A percentile compares a stretch with the other conserved stretches of the same genome.
phyloP scores from a whole-genome alignment of 169 alveolate genomes.

The Cryptosporidium felis region DNA sequence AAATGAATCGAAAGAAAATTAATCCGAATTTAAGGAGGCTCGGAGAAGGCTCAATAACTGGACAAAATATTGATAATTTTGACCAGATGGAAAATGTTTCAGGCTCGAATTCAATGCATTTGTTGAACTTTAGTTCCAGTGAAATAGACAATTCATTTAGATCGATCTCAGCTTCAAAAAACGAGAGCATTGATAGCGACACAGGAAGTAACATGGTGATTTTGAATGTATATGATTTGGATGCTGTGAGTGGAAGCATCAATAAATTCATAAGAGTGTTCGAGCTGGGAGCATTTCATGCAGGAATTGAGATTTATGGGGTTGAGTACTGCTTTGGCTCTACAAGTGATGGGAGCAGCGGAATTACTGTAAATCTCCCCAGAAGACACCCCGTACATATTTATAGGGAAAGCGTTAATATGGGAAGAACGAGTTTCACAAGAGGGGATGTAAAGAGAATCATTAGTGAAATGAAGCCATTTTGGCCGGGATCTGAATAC shows the following conservation, averaged over 20 bases:
- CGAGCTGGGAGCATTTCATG: slow-evolving; percentile 72
- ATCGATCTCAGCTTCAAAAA: background rate
- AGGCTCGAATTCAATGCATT: too few relatives aligned
- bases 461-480: slow-evolving; percentile 29
- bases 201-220: slow-evolving; percentile 46
- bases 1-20: background rate
- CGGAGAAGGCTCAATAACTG: too few relatives aligned
- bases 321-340: slow-evolving; percentile 72
- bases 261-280: slow-evolving; percentile 61
- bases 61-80: background rate
- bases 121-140: too few relatives aligned
- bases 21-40: too few relatives aligned
- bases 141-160: too few relatives aligned
- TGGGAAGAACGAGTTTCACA: slow-evolving; percentile 68
- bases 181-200: slow-evolving; percentile 3
- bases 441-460: slow-evolving; percentile 64
- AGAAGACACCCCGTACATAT: slow-evolving; percentile 71
- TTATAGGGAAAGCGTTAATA: slow-evolving; percentile 66
- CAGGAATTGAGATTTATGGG: slow-evolving; percentile 72
- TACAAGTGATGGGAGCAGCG: slow-evolving; percentile 70
- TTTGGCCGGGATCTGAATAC: slow-evolving; percentile 71
- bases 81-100: slow-evolving; percentile 26
- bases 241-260: slow-evolving; percentile 44
- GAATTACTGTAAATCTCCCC: slow-evolving; percentile 62
- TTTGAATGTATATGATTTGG: slow-evolving; percentile 70